Conservation (phyloP, 345 rosid genomes). For the Sisymbrium irio region DNA sequence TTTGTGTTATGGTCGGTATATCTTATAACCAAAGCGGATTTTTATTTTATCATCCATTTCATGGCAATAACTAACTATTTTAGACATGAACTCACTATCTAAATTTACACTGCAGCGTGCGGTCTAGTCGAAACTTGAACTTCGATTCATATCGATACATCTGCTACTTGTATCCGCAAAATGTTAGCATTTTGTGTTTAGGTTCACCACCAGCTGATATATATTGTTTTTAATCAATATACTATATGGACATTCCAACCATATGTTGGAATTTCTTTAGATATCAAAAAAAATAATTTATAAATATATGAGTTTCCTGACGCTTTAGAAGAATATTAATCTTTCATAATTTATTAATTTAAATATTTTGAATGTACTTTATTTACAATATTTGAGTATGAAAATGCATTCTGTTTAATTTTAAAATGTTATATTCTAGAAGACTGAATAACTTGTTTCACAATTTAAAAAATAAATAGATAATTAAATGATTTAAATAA, state of each 20-base stretch:
- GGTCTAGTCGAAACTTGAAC: not conserved
- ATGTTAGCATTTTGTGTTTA: not conserved
- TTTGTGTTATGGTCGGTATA: conserved; percentile 32
- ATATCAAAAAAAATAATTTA: not conserved
- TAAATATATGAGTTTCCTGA: not conserved
- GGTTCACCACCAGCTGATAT: not conserved
- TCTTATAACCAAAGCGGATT: conserved; percentile 16
- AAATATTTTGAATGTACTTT: not conserved
- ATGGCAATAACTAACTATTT: not conserved
- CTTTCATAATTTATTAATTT: not conserved
- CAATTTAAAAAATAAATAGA: not conserved
- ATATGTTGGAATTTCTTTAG: conserved; percentile 7
- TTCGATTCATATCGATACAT: not conserved
- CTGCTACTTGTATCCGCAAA: not conserved
- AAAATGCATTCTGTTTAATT: not conserved
- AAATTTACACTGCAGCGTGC: not conserved
- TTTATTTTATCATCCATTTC: not conserved
- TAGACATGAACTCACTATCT: conserved; percentile 9
- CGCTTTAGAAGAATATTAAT: not conserved
- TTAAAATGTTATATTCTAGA: not conserved
- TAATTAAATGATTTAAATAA: not conserved
- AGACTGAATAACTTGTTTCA: not conserved
- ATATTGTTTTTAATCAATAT: not conserved
- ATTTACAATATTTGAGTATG: not conserved
- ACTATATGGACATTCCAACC: conserved; percentile 8